A percentile compares a stretch with the other conserved stretches of the same genome.
phyloP scores from a whole-genome alignment of 78 protist species.

The Polysphondylium violaceum region DNA sequence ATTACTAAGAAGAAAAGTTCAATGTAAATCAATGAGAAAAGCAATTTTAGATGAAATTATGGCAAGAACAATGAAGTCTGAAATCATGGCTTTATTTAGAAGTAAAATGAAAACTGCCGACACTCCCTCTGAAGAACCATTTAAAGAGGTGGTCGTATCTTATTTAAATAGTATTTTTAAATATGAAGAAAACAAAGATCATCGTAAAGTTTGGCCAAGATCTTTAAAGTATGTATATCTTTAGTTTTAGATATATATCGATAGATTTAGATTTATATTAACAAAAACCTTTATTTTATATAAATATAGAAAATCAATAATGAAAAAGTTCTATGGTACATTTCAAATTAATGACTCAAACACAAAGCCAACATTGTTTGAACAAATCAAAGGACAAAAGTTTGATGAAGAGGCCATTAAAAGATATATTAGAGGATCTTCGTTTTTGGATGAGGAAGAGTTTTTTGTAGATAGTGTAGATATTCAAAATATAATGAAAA shows the following conservation, averaged over 20 bases:
- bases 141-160: slow-evolving; percentile 65
- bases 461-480: slow-evolving; percentile 51
- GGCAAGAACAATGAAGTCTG: slow-evolving; percentile 66
- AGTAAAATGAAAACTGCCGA: slow-evolving; percentile 76
- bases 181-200: slow-evolving; percentile 7
- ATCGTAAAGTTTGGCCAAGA: slow-evolving; percentile 28
- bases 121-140: slow-evolving; percentile 82
- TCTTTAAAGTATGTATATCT: slow-evolving; percentile 19
- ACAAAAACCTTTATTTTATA: neutral
- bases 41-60: slow-evolving; percentile 28
- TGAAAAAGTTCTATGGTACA: slow-evolving; percentile 59
- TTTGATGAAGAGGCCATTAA: slow-evolving; percentile 52
- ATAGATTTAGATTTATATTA: too few species aligned
- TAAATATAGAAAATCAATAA: slow-evolving; percentile 21
- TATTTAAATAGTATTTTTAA: slow-evolving; percentile 51
- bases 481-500: slow-evolving; percentile 46
- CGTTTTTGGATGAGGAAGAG: slow-evolving; percentile 1
- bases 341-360: slow-evolving; percentile 38
- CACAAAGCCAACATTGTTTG: slow-evolving; percentile 4
- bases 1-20: slow-evolving; percentile 36
- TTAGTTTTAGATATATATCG: neutral
- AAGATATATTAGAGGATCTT: slow-evolving; percentile 16
- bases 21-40: slow-evolving; percentile 29
- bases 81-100: slow-evolving; percentile 61
- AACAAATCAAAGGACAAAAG: slow-evolving; percentile 34